Evolutionary conservation across 2,329 filamentous ascomycete species (phyloP).

Genomic region (Lachnellula occidentalis): DNA sequence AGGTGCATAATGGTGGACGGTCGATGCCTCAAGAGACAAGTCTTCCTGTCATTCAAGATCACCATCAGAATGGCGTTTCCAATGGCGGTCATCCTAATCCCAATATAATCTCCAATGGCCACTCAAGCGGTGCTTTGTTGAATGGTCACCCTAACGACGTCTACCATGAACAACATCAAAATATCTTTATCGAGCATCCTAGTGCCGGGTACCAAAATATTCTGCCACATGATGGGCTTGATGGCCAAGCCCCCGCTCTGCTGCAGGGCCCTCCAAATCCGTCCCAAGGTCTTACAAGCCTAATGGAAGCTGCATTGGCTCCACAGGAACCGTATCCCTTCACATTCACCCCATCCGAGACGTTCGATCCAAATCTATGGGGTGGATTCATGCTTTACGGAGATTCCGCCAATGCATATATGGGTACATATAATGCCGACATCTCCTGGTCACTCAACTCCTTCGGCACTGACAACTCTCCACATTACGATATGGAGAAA

Average conservation of each 20-base stretch:
- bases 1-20: slow-evolving; percentile 7
- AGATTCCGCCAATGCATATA: slow-evolving; percentile 19
- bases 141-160: slow-evolving; percentile 1
- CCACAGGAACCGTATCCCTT: slow-evolving; percentile 15
- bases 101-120: not conserved
- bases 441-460: slow-evolving; percentile 28
- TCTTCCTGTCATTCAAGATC: not conserved
- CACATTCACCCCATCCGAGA: slow-evolving; percentile 18
- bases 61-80: not conserved
- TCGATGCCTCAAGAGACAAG: not conserved
- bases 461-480: slow-evolving; percentile 17
- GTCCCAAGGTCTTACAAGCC: slow-evolving; percentile 23
- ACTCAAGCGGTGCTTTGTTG: not conserved
- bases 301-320: slow-evolving; percentile 28
- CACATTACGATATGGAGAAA: slow-evolving; percentile 16
- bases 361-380: slow-evolving; percentile 21
- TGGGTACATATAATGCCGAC: slow-evolving; percentile 28
- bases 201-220: slow-evolving; percentile 1
- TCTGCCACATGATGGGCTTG: not conserved
- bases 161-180: not conserved
- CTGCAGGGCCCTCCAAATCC: not conserved
- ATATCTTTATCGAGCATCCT: not conserved
- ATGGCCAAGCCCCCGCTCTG: not conserved
- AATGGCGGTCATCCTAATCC: not conserved
- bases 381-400: slow-evolving; percentile 26